Conservation (phyloP, 176 grass and related monocot genomes). For the Tuctoria greenei region DNA sequence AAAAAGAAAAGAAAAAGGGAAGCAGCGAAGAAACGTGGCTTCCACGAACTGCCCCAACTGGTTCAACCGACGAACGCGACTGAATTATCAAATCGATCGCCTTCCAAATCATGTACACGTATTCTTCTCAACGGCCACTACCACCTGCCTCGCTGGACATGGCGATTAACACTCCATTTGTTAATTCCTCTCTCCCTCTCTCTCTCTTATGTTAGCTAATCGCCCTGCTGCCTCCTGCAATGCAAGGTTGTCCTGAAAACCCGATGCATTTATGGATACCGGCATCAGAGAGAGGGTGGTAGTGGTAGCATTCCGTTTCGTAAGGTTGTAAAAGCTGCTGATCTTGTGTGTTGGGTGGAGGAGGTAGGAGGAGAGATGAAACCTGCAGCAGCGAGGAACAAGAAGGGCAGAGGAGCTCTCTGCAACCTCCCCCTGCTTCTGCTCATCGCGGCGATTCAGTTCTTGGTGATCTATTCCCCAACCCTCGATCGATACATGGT, state of each 20-base stretch:
- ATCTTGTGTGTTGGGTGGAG: not conserved
- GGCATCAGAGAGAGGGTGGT: not conserved
- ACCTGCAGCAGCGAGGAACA: constrained; percentile 25
- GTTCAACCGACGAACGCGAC: constrained; percentile 25
- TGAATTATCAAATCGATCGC: not conserved
- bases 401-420: constrained; percentile 29
- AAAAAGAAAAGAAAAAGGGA: not conserved
- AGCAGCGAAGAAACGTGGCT: constrained; percentile 47
- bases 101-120: constrained; percentile 48
- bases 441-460: constrained; percentile 43
- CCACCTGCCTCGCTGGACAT: constrained; percentile 37
- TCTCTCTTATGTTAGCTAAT: not conserved
- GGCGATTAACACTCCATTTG: constrained; percentile 39
- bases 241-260: constrained; percentile 17
- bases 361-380: too few relatives aligned
- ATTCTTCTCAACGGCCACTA: constrained; percentile 38
- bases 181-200: constrained; percentile 23
- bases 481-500: constrained; percentile 34
- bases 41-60: constrained; percentile 41
- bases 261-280: too few relatives aligned
- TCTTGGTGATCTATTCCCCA: constrained; percentile 47
- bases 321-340: constrained; percentile 23
- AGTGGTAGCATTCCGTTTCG: not conserved
- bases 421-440: constrained; percentile 41
- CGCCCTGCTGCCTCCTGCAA: not conserved